These are phyloP conservation scores for Mycena vulgaris DNA, from an alignment of 768 basidiomycete species.

Conservation along the genomic window DNA sequence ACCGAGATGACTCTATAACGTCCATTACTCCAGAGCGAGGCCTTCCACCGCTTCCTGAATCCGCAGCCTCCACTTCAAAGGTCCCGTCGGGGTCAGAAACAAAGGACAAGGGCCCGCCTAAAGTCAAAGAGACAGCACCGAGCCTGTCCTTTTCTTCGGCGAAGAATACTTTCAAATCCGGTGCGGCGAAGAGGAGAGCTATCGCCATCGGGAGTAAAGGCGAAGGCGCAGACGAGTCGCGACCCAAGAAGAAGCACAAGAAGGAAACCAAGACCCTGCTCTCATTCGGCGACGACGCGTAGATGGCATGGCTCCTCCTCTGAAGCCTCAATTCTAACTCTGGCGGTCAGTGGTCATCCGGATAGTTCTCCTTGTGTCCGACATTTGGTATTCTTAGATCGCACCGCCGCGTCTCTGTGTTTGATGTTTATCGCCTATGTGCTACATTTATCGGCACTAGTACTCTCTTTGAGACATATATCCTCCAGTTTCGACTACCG, in stretches of 20 bases:
- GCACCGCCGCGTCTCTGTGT: neutral
- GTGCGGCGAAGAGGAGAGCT: slow-evolving; percentile 59
- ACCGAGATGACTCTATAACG: neutral
- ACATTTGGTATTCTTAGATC: neutral
- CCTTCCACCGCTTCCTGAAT: slow-evolving; percentile 66
- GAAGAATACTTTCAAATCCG: slow-evolving; percentile 45
- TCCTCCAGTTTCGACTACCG: neutral
- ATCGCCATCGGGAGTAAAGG: slow-evolving; percentile 50
- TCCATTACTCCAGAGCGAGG: slow-evolving; percentile 67
- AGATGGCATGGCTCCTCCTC: slow-evolving; percentile 8
- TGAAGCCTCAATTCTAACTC: neutral
- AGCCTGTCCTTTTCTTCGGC: slow-evolving; percentile 65
- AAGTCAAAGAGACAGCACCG: slow-evolving; percentile 42
- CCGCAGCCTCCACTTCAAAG: slow-evolving; percentile 41
- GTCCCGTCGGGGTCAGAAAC: slow-evolving; percentile 41
- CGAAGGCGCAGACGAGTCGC: slow-evolving; percentile 38
- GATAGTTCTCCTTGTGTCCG: neutral
- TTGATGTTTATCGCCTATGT: neutral
- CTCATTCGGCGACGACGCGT: slow-evolving; percentile 74
- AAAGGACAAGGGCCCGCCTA: slow-evolving; percentile 38
- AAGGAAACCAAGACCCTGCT: slow-evolving; percentile 64
- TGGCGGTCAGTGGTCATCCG: slow-evolving; percentile 3
- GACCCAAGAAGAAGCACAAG: slow-evolving; percentile 71
- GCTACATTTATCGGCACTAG: neutral
- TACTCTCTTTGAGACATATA: too few species aligned